phyloP scores from a whole-genome alignment of 2,329 filamentous ascomycete species.

The Pseudogymnoascus sp. region DNA sequence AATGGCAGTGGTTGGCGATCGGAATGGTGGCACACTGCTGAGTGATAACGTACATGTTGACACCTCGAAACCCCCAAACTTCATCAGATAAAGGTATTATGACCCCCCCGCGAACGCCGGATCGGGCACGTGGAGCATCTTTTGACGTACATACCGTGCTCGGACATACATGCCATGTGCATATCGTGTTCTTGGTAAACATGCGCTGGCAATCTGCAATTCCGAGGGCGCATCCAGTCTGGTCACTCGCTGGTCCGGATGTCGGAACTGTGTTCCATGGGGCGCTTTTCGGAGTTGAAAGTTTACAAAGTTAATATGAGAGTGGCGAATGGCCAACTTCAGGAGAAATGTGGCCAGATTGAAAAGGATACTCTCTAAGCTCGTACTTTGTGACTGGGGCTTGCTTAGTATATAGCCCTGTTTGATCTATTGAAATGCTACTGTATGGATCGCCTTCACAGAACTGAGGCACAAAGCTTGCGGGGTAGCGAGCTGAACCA shows the following conservation, averaged over 20 bases:
- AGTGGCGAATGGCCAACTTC: not conserved
- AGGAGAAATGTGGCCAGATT: not conserved
- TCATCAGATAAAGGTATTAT: not conserved
- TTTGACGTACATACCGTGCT: constrained; percentile 5
- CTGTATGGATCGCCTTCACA: constrained; percentile 8
- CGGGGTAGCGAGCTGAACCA: constrained; percentile 1
- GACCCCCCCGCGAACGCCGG: not conserved
- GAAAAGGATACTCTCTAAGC: not conserved
- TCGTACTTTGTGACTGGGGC: not conserved
- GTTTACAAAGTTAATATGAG: not conserved
- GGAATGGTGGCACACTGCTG: not conserved
- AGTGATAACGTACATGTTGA: not conserved
- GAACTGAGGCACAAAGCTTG: not conserved
- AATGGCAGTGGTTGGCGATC: not conserved
- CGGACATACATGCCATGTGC: constrained; percentile 5
- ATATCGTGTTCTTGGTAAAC: constrained; percentile 1
- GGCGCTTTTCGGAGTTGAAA: not conserved
- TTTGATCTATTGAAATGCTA: not conserved
- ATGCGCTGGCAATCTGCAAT: constrained; percentile 7
- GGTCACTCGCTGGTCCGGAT: not conserved
- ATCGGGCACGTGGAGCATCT: not conserved
- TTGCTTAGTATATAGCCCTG: not conserved
- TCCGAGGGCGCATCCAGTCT: not conserved
- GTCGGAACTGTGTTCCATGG: not conserved
- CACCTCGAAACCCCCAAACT: constrained; percentile 1